Percentiles rank a stretch among this genome's conserved stretches.
These are phyloP conservation scores for Talaromyces sp. DNA, from an alignment of 2,329 filamentous ascomycete genomes.

Conservation along the genomic window DNA sequence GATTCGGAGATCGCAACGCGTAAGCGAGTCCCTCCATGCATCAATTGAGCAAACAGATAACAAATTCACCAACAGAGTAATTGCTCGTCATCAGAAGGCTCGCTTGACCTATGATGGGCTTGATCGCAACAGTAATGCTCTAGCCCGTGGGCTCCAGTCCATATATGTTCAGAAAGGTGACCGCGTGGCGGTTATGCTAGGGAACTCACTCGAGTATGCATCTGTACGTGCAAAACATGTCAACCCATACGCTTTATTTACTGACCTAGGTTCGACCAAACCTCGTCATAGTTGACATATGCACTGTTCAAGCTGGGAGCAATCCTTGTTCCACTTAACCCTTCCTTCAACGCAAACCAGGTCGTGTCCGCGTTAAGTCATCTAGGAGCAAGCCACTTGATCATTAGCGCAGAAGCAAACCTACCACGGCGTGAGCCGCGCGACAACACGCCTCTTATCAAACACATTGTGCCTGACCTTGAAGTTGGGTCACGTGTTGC, in stretches of 20 bases:
- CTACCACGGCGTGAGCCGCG: constrained; percentile 63
- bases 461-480: constrained; percentile 51
- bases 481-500: constrained; percentile 39
- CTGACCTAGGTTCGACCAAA: constrained; percentile 20
- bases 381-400: constrained; percentile 66
- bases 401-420: constrained; percentile 86
- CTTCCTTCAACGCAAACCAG: constrained; percentile 77
- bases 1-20: constrained; percentile 50
- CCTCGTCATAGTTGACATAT: constrained; percentile 59
- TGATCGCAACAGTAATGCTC: constrained; percentile 69
- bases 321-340: constrained; percentile 83
- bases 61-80: constrained; percentile 41
- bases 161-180: constrained; percentile 76
- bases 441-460: constrained; percentile 57
- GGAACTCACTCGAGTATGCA: constrained; percentile 80
- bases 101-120: constrained; percentile 70
- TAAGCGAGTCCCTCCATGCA: constrained; percentile 33
- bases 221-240: constrained; percentile 49
- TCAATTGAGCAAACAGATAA: constrained; percentile 2
- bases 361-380: constrained; percentile 74
- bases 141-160: constrained; percentile 66
- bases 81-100: constrained; percentile 59
- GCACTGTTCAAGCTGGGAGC: constrained; percentile 93
- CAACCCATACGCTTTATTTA: background rate
- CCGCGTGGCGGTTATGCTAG: constrained; percentile 78